A percentile compares a stretch with the other conserved stretches of the same genome.
Conservation (phyloP, 2,329 filamentous ascomycete species). For the Mollisiaceae sp. region DNA sequence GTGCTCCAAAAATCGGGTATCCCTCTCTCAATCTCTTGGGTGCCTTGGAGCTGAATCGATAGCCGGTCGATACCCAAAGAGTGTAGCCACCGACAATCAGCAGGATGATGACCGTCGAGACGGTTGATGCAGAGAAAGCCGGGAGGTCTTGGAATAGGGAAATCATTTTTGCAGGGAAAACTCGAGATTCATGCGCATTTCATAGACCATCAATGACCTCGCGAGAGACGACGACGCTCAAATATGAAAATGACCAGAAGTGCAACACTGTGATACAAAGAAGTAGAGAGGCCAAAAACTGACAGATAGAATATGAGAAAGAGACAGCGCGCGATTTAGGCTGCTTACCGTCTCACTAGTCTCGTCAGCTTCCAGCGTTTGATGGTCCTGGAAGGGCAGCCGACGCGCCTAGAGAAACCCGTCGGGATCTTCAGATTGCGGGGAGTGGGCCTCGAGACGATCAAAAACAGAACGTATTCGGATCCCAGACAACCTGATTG, state of each 20-base stretch:
- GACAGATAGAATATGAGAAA: neutral
- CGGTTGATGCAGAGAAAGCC: neutral
- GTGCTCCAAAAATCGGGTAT: conserved; percentile 51
- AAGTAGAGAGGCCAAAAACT: neutral
- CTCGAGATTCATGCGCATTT: neutral
- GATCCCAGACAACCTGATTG: neutral
- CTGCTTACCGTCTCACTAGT: neutral
- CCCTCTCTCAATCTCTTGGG: conserved; percentile 35
- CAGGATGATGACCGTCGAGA: neutral
- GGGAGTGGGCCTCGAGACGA: neutral
- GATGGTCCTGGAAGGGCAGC: neutral
- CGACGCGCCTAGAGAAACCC: neutral
- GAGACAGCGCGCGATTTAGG: neutral
- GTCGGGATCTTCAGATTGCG: neutral
- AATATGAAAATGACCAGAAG: neutral
- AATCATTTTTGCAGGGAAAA: neutral
- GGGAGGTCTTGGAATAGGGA: conserved; percentile 2
- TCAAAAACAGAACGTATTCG: neutral
- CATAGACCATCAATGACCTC: neutral
- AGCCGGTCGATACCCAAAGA: neutral
- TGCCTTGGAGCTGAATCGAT: conserved; percentile 25
- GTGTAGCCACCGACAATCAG: neutral
- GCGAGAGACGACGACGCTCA: neutral
- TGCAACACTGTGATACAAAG: neutral
- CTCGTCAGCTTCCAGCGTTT: neutral